These are phyloP conservation scores for Fusarium xylarioides DNA, from an alignment of 2,329 filamentous ascomycete species.

Conservation along the genomic window DNA sequence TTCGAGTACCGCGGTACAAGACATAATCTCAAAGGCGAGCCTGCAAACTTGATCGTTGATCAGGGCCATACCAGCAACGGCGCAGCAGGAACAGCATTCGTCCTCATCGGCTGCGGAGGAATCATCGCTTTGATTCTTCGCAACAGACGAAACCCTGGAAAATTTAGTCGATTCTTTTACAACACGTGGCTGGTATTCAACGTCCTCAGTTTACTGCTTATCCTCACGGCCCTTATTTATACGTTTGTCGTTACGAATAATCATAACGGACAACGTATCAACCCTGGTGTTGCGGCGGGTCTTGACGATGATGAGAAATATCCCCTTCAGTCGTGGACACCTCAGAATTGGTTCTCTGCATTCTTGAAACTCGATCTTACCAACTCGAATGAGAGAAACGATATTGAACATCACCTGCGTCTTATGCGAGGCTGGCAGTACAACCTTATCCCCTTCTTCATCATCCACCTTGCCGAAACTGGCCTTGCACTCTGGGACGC, in stretches of 20 bases:
- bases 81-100: slow-evolving; percentile 42
- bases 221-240: slow-evolving; percentile 38
- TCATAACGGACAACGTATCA: slow-evolving; percentile 37
- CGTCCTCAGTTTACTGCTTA: slow-evolving; percentile 36
- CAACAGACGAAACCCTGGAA: slow-evolving; percentile 13
- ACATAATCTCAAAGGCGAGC: slow-evolving; percentile 30
- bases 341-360: slow-evolving; percentile 43
- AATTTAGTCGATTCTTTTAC: slow-evolving; percentile 30
- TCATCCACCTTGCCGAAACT: slow-evolving; percentile 40
- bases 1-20: slow-evolving; percentile 22
- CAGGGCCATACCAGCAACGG: slow-evolving; percentile 45
- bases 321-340: slow-evolving; percentile 37
- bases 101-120: slow-evolving; percentile 41
- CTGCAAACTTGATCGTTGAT: slow-evolving; percentile 39
- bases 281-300: slow-evolving; percentile 13
- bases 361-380: slow-evolving; percentile 37
- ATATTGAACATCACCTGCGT: slow-evolving; percentile 37
- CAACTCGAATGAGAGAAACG: slow-evolving; percentile 12
- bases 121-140: slow-evolving; percentile 36
- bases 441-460: slow-evolving; percentile 44
- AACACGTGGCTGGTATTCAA: slow-evolving; percentile 37
- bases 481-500: slow-evolving; percentile 37
- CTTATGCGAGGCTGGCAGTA: slow-evolving; percentile 44
- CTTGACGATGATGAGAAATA: slow-evolving; percentile 31
- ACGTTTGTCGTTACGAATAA: slow-evolving; percentile 43